Conservation (phyloP, 805 yeast species). For the Yamadazyma olivae region DNA sequence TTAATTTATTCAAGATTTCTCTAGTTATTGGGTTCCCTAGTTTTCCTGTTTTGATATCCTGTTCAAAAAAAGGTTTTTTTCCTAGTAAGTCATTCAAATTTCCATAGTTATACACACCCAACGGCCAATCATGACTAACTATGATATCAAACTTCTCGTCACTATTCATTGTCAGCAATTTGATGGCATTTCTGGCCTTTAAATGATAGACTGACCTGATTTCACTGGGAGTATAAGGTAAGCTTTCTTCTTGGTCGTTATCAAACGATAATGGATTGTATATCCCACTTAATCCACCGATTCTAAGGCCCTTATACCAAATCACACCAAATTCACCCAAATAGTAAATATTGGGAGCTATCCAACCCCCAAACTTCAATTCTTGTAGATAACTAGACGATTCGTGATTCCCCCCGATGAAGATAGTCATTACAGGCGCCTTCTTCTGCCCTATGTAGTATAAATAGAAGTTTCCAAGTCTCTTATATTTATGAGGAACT, state of each 20-base stretch:
- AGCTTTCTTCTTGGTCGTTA: slow-evolving; percentile 41
- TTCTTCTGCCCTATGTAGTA: slow-evolving; percentile 57
- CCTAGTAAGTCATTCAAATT: slow-evolving; percentile 46
- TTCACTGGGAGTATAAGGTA: slow-evolving; percentile 48
- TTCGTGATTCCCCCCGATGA: slow-evolving; percentile 96
- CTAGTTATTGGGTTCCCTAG: slow-evolving; percentile 74
- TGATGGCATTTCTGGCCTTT: slow-evolving; percentile 59
- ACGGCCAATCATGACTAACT: slow-evolving; percentile 95
- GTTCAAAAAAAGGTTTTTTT: slow-evolving; percentile 63
- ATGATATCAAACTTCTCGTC: slow-evolving; percentile 46
- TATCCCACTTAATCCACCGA: slow-evolving; percentile 85
- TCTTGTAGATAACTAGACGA: slow-evolving; percentile 74
- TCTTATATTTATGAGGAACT: slow-evolving; percentile 75
- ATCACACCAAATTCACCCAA: slow-evolving; percentile 76
- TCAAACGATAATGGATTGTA: slow-evolving; percentile 46
- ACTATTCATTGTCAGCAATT: slow-evolving; percentile 41
- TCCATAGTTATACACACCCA: slow-evolving; percentile 68
- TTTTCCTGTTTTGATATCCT: slow-evolving; percentile 55
- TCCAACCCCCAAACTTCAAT: slow-evolving; percentile 87
- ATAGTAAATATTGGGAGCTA: slow-evolving; percentile 82
- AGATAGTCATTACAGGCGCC: slow-evolving; percentile 77
- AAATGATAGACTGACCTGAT: slow-evolving; percentile 70
- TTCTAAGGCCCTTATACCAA: slow-evolving; percentile 71
- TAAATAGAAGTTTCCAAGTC: slow-evolving; percentile 73
- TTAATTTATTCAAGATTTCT: slow-evolving; percentile 48